Conservation (phyloP, 495 filamentous ascomycete species). For the Annulohypoxylon nitens region DNA sequence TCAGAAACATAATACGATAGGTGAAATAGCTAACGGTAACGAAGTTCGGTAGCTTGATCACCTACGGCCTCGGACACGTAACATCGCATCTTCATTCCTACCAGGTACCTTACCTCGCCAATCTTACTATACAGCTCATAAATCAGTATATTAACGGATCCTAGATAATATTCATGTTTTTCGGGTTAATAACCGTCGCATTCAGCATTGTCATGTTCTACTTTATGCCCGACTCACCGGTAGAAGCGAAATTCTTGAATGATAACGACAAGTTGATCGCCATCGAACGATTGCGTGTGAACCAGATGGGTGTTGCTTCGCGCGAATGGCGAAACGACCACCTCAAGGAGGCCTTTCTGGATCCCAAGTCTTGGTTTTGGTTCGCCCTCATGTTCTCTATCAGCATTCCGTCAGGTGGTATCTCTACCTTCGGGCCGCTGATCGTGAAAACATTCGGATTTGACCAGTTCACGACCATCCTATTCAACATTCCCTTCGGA, state of each 20-base stretch:
- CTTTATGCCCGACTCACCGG: conserved; percentile 69
- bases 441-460: conserved; percentile 72
- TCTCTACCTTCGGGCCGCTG: conserved; percentile 72
- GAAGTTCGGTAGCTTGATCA: conserved; percentile 47
- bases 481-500: conserved; percentile 74
- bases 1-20: not conserved
- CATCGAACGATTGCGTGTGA: conserved; percentile 67
- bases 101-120: conserved; percentile 52
- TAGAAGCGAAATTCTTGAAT: conserved; percentile 67
- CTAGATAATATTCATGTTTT: conserved; percentile 69
- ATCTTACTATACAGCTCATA: not conserved
- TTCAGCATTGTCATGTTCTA: conserved; percentile 62
- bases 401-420: conserved; percentile 72
- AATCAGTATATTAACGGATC: conserved; percentile 1
- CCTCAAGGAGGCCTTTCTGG: conserved; percentile 66
- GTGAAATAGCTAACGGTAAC: not conserved
- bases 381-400: conserved; percentile 66
- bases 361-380: conserved; percentile 73
- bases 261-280: conserved; percentile 65
- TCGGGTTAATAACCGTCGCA: conserved; percentile 65
- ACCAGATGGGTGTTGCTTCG: conserved; percentile 71
- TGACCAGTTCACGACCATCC: conserved; percentile 68
- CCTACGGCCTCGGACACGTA: conserved; percentile 69
- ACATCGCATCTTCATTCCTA: conserved; percentile 63
- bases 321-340: conserved; percentile 73